Evolutionary conservation across 129 eudicot genomes (phyloP).

Genomic region (Lactuca sativa): DNA sequence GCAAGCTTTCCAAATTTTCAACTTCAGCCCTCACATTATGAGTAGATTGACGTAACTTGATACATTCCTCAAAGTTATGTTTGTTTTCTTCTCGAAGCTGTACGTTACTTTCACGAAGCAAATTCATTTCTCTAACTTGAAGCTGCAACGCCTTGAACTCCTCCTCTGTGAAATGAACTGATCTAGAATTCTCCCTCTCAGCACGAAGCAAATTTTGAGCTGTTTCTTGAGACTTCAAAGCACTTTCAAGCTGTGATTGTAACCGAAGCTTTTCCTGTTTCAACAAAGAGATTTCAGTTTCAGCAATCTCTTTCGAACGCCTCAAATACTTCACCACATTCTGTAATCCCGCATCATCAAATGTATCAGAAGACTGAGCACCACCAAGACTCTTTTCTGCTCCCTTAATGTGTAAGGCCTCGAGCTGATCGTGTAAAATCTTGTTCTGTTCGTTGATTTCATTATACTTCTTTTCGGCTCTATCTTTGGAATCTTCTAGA

Average conservation of each 20-base stretch:
- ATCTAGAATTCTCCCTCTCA: slow-evolving; percentile 64
- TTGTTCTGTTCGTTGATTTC: slow-evolving; percentile 85
- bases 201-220: slow-evolving; percentile 68
- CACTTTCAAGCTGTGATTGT: slow-evolving; percentile 90
- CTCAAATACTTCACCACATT: slow-evolving; percentile 86
- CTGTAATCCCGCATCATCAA: slow-evolving; percentile 73
- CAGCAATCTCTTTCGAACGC: slow-evolving; percentile 91
- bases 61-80: slow-evolving; percentile 89
- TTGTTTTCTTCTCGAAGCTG: slow-evolving; percentile 91
- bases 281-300: slow-evolving; percentile 84
- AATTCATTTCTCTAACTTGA: slow-evolving; percentile 83
- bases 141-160: slow-evolving; percentile 86
- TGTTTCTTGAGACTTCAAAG: slow-evolving; percentile 66
- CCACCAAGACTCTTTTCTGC: slow-evolving; percentile 61
- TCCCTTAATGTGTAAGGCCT: slow-evolving; percentile 78
- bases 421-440: slow-evolving; percentile 71
- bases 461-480: slow-evolving; percentile 59
- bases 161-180: slow-evolving; percentile 64
- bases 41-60: slow-evolving; percentile 65
- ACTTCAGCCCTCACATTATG: slow-evolving; percentile 44
- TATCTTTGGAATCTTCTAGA: slow-evolving; percentile 54
- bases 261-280: slow-evolving; percentile 87
- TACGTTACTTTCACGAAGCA: slow-evolving; percentile 87
- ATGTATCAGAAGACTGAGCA: slow-evolving; percentile 37
- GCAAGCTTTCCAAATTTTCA: slow-evolving; percentile 48